phyloP scores from a whole-genome alignment of 768 basidiomycete genomes.

The Psilocybe sp. region DNA sequence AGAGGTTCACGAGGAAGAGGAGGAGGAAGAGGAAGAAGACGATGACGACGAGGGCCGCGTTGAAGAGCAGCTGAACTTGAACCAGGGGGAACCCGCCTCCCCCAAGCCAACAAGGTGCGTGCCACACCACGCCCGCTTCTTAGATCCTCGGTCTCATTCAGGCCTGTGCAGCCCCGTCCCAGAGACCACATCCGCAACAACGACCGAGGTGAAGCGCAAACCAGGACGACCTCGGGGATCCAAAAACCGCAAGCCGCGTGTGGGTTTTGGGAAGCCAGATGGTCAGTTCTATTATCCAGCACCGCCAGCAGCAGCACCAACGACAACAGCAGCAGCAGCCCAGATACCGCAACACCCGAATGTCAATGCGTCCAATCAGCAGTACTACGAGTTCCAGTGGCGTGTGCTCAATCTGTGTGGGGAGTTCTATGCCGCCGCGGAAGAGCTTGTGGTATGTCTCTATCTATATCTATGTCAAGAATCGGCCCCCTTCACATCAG shows the following conservation, averaged over 20 bases:
- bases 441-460: conserved; percentile 80
- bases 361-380: conserved; percentile 65
- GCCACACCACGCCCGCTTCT: not conserved
- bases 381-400: conserved; percentile 87
- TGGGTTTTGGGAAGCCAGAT: conserved; percentile 31
- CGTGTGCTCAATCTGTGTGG: conserved; percentile 77
- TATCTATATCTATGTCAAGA: too few species aligned
- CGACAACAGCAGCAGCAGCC: conserved; percentile 22
- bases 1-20: conserved; percentile 40
- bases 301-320: conserved; percentile 26
- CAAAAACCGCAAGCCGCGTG: conserved; percentile 60
- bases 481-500: conserved; percentile 3
- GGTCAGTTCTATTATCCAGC: conserved; percentile 44
- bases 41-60: conserved; percentile 75
- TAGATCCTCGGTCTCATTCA: conserved; percentile 21
- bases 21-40: conserved; percentile 61
- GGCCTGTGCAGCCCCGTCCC: conserved; percentile 20
- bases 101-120: conserved; percentile 30
- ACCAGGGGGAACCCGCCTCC: conserved; percentile 38
- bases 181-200: conserved; percentile 25
- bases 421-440: conserved; percentile 83
- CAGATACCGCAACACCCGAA: conserved; percentile 37
- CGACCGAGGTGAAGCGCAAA: conserved; percentile 58
- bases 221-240: conserved; percentile 81
- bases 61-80: conserved; percentile 60